These are phyloP conservation scores for Stachybotrys elegans DNA, from an alignment of 2,329 filamentous ascomycete genomes.

Conservation along the genomic window DNA sequence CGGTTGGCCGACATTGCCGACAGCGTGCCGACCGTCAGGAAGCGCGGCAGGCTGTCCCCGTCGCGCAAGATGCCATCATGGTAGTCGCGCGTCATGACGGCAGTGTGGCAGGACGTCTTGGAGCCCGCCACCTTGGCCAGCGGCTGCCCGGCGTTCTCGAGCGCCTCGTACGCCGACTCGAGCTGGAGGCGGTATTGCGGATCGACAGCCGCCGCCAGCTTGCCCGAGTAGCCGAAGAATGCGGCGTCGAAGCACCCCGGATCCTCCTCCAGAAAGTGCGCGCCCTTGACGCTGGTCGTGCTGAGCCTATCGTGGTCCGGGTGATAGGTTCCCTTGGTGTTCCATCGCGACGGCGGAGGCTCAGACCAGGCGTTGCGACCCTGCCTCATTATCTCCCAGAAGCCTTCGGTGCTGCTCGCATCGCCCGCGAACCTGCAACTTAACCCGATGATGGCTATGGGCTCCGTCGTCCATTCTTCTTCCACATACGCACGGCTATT, in stretches of 20 bases:
- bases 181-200: slow-evolving; percentile 22
- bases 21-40: slow-evolving; percentile 38
- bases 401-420: slow-evolving; percentile 1
- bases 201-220: slow-evolving; percentile 16
- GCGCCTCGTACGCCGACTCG: slow-evolving; percentile 19
- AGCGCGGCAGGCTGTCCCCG: slow-evolving; percentile 39
- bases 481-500: background rate
- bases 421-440: slow-evolving; percentile 4
- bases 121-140: slow-evolving; percentile 19
- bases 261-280: slow-evolving; percentile 21
- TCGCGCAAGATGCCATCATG: slow-evolving; percentile 16
- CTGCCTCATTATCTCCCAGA: slow-evolving; percentile 4
- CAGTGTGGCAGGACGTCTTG: slow-evolving; percentile 24
- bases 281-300: slow-evolving; percentile 14
- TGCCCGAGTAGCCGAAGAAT: slow-evolving; percentile 20
- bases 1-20: slow-evolving; percentile 39
- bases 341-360: slow-evolving; percentile 2
- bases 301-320: background rate
- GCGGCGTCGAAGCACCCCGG: slow-evolving; percentile 17
- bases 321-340: slow-evolving; percentile 1
- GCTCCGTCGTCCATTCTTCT: background rate
- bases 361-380: slow-evolving; percentile 5
- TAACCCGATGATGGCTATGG: slow-evolving; percentile 5
- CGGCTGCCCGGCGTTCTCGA: slow-evolving; percentile 26
- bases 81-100: slow-evolving; percentile 18